Base-by-base conservation (phyloP, 352 stramenopile genomes). In the Phytophthora chlamydospora region DNA sequence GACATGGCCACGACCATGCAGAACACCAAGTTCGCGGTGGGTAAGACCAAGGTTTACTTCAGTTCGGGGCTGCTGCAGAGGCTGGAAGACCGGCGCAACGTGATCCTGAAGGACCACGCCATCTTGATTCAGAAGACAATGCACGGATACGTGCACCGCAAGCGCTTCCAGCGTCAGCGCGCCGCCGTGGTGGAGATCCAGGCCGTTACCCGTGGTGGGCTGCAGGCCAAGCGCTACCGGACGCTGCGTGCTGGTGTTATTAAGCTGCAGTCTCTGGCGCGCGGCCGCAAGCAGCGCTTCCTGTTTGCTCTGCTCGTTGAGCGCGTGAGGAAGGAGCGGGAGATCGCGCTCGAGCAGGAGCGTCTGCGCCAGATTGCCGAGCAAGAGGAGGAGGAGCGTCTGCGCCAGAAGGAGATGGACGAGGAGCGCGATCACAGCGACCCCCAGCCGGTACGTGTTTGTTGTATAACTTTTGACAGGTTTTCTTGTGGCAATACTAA, bases 41-140 rank as follows among this genome's bases (percentile, higher is more conserved):
- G 85, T 55, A 86, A 80, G 58, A 76, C 74, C 29, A 94, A 92
- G 64, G 85, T 94, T 2, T 94, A 91, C 80, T 93, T 94, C 55
- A 93, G 87, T 53, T 90, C 91, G 6, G 93, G 93, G 50, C 66
- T 97, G 50, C 66, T 98, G 35, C 93, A 98, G 76, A 75, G 84
- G 61, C 78, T 98, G 12, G 95, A 98, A 70, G 87, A 93, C 58
- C 80, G 80, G 14, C 82, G 84, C 16, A 90, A 91, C 57, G 66
- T 77, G 39, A 87, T 93, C 40, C 61, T 93, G 3, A 89, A 87
- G 55, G 69, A 88, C 35, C 75, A 91, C 46, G 84, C 84, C n/a
- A 78, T 91, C 42, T 55, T 85, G 17, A 82, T 93, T 44, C 84
- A 93, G 57, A 90, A 90, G 67, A 88, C 71, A 13, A 79, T 93